Evolutionary conservation across 805 yeast genomes (phyloP).

Genomic region (Saturnispora ahearnii): DNA sequence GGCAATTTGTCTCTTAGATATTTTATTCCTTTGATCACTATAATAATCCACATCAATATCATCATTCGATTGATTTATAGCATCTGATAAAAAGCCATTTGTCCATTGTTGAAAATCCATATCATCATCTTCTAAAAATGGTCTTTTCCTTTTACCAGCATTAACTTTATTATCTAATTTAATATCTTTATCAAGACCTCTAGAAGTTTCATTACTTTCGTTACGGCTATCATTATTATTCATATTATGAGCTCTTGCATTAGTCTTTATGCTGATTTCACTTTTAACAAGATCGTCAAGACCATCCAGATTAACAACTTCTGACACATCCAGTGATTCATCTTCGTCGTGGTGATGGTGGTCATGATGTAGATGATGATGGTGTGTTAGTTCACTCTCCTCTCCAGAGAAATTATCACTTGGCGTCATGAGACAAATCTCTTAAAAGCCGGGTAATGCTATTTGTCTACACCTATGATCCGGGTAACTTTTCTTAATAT

Average conservation of each 20-base stretch:
- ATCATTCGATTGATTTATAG: constrained; percentile 18
- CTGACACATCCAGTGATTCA: constrained; percentile 3
- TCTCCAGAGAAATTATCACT: neutral
- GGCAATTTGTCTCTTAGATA: neutral
- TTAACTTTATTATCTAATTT: neutral
- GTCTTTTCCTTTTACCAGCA: constrained; percentile 19
- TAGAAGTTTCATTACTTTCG: neutral
- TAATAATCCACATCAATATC: constrained; percentile 11
- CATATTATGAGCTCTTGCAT: neutral
- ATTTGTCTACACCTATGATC: neutral
- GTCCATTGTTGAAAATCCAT: constrained; percentile 50
- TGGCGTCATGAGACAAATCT: neutral
- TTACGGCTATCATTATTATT: neutral
- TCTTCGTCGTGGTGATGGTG: neutral
- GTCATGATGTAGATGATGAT: neutral
- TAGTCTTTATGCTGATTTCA: neutral
- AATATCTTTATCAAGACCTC: neutral
- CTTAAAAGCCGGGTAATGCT: constrained; percentile 3
- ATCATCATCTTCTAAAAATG: constrained; percentile 30
- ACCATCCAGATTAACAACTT: constrained; percentile 6
- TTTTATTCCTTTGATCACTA: neutral
- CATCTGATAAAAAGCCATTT: constrained; percentile 39
- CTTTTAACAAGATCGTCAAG: constrained; percentile 4
- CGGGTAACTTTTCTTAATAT: neutral
- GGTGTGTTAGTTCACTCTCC: neutral